A percentile compares a stretch with the other conserved stretches of the same genome.
Evolutionary conservation across 2,329 filamentous ascomycete genomes (phyloP).

Genomic region (Hypoxylon sp.): DNA sequence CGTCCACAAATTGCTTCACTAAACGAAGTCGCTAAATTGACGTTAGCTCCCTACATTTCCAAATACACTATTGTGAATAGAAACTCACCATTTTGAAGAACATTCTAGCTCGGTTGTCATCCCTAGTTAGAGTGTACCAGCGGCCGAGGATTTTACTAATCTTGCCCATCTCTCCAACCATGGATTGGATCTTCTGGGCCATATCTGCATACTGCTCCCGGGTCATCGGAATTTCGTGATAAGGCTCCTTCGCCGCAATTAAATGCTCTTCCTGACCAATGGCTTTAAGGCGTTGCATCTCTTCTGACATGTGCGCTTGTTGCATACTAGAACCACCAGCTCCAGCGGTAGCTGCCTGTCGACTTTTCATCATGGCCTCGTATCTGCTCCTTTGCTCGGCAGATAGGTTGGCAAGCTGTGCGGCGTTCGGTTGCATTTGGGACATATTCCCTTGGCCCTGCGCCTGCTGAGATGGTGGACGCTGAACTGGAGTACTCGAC

Average conservation of each 20-base stretch:
- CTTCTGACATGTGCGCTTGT: conserved; percentile 55
- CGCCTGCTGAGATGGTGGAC: conserved; percentile 52
- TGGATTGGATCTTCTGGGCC: conserved; percentile 60
- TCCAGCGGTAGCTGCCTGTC: conserved; percentile 42
- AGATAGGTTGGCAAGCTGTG: conserved; percentile 60
- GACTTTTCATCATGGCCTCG: conserved; percentile 56
- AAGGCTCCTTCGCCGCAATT: conserved; percentile 57
- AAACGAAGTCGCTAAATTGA: conserved; percentile 65
- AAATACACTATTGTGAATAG: background rate
- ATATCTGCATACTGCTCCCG: conserved; percentile 62
- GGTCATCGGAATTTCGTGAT: conserved; percentile 64
- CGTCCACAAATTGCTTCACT: conserved; percentile 67
- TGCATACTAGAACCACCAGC: conserved; percentile 8
- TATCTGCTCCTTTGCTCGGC: conserved; percentile 64
- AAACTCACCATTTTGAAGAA: conserved; percentile 68
- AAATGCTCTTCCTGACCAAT: conserved; percentile 56
- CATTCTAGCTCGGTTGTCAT: conserved; percentile 65
- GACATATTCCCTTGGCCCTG: conserved; percentile 40
- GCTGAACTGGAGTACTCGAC: conserved; percentile 47
- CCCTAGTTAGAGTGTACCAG: conserved; percentile 65
- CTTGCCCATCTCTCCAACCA: conserved; percentile 61
- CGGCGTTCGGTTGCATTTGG: conserved; percentile 52
- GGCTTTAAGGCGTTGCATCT: conserved; percentile 54
- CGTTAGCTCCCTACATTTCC: conserved; percentile 53
- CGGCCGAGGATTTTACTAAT: conserved; percentile 61